A percentile compares a stretch with the other conserved stretches of the same genome.
phyloP scores from a whole-genome alignment of 2,329 filamentous ascomycete genomes.

The Ophiostoma sp. region DNA sequence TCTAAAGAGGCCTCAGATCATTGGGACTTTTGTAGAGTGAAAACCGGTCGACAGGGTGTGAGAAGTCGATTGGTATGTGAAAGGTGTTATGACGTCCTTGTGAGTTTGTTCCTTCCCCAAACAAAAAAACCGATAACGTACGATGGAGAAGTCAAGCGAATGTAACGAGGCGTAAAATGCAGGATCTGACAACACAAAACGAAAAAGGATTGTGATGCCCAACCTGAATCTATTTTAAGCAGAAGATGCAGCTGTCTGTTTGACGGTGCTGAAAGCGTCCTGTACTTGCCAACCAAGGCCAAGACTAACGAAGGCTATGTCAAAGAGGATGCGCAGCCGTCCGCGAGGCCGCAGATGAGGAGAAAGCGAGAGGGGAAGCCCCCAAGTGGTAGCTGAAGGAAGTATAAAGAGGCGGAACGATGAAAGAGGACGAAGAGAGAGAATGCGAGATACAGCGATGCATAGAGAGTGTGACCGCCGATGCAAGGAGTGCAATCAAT shows the following conservation, averaged over 20 bases:
- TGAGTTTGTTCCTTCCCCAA: not conserved
- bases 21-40: slow-evolving; percentile 3
- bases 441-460: not conserved
- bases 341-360: slow-evolving; percentile 7
- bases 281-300: slow-evolving; percentile 3
- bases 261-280: slow-evolving; percentile 20
- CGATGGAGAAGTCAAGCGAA: not conserved
- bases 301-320: slow-evolving; percentile 15
- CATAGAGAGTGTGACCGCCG: not conserved
- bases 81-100: not conserved
- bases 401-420: slow-evolving; percentile 8
- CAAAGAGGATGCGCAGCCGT: slow-evolving; percentile 18
- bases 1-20: not conserved
- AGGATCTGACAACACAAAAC: not conserved
- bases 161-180: not conserved
- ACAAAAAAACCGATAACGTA: not conserved
- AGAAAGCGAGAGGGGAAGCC: not conserved
- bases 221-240: slow-evolving; percentile 21
- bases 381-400: not conserved
- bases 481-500: not conserved
- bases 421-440: not conserved
- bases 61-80: slow-evolving; percentile 3
- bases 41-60: not conserved
- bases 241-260: not conserved
- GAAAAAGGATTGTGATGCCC: slow-evolving; percentile 15